A percentile compares a stretch with the other conserved stretches of the same genome.
phyloP scores from a whole-genome alignment of 495 filamentous ascomycete genomes.

The Glonium stellatum region DNA sequence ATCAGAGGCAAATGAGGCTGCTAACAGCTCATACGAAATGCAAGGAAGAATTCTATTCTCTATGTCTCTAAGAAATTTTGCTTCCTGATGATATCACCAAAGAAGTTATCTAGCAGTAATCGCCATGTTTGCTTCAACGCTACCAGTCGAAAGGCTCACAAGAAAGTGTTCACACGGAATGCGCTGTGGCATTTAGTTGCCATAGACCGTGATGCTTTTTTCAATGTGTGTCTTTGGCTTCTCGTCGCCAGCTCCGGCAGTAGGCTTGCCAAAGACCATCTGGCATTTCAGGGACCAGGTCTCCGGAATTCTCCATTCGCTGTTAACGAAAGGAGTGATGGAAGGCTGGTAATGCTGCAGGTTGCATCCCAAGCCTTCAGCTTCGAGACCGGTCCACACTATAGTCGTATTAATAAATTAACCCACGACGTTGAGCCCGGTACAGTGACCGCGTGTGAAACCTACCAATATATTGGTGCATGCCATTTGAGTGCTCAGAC shows the following conservation, averaged over 20 bases:
- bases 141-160: not conserved
- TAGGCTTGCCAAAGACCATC: slow-evolving; percentile 21
- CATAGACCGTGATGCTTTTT: slow-evolving; percentile 18
- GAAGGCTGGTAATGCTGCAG: slow-evolving; percentile 21
- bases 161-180: not conserved
- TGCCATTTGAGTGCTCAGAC: slow-evolving; percentile 19
- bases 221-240: slow-evolving; percentile 21
- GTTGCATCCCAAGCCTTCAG: slow-evolving; percentile 19
- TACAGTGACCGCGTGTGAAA: not conserved
- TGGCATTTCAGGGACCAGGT: slow-evolving; percentile 17
- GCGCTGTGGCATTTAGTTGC: not conserved
- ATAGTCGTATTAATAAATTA: slow-evolving; percentile 2
- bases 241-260: not conserved
- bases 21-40: too few relatives aligned
- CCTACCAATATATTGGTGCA: slow-evolving; percentile 15
- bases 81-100: not conserved
- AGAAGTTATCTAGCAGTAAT: not conserved
- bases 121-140: not conserved
- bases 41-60: not conserved
- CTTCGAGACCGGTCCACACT: slow-evolving; percentile 20
- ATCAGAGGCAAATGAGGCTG: too few relatives aligned
- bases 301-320: slow-evolving; percentile 16
- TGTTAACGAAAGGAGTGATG: slow-evolving; percentile 11
- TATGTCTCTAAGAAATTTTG: not conserved
- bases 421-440: not conserved